Conservation (phyloP, 805 yeast species). For the Blastobotrys mokoenaii region DNA sequence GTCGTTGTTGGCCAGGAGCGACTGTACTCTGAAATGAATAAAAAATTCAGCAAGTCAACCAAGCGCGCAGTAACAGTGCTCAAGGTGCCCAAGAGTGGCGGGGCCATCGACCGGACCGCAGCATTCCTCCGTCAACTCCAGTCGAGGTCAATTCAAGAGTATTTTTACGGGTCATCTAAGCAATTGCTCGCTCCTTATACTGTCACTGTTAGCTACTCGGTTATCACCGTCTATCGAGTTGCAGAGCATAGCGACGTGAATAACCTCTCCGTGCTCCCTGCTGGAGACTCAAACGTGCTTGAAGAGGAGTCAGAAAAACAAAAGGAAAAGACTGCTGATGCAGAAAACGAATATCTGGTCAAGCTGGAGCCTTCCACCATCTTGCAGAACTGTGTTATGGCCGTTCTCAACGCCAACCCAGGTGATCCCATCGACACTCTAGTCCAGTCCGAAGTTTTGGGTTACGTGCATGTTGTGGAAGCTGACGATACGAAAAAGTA, state of each 20-base stretch:
- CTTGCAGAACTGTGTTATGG: conserved; percentile 70
- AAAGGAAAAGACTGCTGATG: conserved; percentile 4
- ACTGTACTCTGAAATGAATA: conserved; percentile 52
- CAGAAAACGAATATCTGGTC: conserved; percentile 20
- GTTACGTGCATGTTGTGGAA: conserved; percentile 63
- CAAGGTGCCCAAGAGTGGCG: conserved; percentile 64
- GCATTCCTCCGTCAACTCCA: conserved; percentile 61
- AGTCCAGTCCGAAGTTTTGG: conserved; percentile 53
- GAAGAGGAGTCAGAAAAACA: conserved; percentile 10
- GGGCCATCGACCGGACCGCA: conserved; percentile 69
- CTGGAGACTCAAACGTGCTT: conserved; percentile 27
- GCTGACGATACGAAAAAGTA: conserved; percentile 69
- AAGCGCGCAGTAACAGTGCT: conserved; percentile 34
- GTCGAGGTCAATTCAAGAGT: conserved; percentile 71
- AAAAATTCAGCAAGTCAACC: conserved; percentile 26
- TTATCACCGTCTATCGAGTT: conserved; percentile 57
- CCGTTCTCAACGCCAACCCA: conserved; percentile 43
- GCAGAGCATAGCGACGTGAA: conserved; percentile 24
- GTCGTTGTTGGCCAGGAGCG: conserved; percentile 74
- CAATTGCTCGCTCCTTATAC: conserved; percentile 76
- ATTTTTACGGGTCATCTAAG: conserved; percentile 72
- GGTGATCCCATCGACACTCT: conserved; percentile 42
- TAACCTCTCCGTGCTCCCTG: conserved; percentile 28
- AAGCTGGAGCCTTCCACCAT: conserved; percentile 31
- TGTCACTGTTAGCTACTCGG: conserved; percentile 58